A percentile compares a stretch with the other conserved stretches of the same genome.
These are phyloP conservation scores for Pyricularia sp. DNA, from an alignment of 2,329 filamentous ascomycete genomes.

Conservation along the genomic window DNA sequence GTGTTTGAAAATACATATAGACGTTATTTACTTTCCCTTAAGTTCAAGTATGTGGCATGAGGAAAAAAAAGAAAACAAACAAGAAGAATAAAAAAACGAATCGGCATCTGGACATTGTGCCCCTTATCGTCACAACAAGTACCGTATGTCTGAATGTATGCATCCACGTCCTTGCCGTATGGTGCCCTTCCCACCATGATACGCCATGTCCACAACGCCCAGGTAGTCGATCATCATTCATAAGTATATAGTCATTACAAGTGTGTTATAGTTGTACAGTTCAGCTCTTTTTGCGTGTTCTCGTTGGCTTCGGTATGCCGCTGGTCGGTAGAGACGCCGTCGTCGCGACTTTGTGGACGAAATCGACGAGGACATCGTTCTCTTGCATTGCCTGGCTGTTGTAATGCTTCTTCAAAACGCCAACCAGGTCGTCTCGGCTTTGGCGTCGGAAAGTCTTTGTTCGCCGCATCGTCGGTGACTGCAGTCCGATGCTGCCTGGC, in stretches of 20 bases:
- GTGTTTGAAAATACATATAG: background rate
- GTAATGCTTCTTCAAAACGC: constrained; percentile 72
- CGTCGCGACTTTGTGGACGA: constrained; percentile 61
- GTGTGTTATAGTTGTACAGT: background rate
- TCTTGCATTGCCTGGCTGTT: constrained; percentile 71
- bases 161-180: background rate
- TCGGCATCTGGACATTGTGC: background rate
- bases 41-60: background rate
- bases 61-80: background rate
- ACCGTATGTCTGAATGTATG: background rate
- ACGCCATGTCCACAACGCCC: background rate
- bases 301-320: constrained; percentile 17
- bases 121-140: background rate
- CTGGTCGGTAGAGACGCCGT: background rate
- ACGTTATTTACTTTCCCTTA: background rate
- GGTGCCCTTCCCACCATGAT: background rate
- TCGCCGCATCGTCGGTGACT: constrained; percentile 68
- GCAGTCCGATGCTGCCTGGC: constrained; percentile 55
- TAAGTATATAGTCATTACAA: background rate
- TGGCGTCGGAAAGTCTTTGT: constrained; percentile 55
- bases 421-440: constrained; percentile 62
- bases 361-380: constrained; percentile 73
- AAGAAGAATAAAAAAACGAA: background rate
- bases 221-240: background rate
- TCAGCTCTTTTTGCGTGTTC: constrained; percentile 16